Evolutionary conservation across 2,329 filamentous ascomycete species (phyloP).

Genomic region (Xylogone sp.): DNA sequence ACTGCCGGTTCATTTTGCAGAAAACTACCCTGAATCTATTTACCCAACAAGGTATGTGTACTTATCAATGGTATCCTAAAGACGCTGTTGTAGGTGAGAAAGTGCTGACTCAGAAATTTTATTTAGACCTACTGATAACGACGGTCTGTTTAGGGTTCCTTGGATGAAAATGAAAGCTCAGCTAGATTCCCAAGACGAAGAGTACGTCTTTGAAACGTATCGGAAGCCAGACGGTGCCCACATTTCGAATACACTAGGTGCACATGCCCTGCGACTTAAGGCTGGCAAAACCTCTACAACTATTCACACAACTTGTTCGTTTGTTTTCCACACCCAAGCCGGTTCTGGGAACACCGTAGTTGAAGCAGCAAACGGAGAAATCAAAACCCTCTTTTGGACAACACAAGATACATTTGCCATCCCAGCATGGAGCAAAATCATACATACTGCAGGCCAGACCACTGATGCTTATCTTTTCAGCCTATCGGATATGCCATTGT

Average conservation of each 20-base stretch:
- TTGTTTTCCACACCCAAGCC: not conserved
- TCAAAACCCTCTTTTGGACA: conserved; percentile 25
- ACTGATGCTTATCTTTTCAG: conserved; percentile 36
- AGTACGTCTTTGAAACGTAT: conserved; percentile 17
- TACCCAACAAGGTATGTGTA: conserved; percentile 32
- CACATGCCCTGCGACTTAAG: conserved; percentile 33
- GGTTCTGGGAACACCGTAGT: not conserved
- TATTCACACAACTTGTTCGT: not conserved
- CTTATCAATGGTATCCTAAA: not conserved
- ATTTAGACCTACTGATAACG: conserved; percentile 31
- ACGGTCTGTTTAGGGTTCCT: conserved; percentile 11
- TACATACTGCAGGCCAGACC: conserved; percentile 29
- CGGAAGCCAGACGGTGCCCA: conserved; percentile 28
- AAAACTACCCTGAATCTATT: conserved; percentile 33
- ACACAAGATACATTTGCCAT: conserved; percentile 39
- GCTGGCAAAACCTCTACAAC: conserved; percentile 11
- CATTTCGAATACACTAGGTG: conserved; percentile 31
- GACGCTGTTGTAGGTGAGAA: too few relatives aligned
- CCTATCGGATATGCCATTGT: conserved; percentile 39
- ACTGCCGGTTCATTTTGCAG: conserved; percentile 39
- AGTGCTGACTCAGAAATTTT: conserved; percentile 24
- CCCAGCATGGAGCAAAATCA: conserved; percentile 36
- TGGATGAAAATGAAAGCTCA: conserved; percentile 33
- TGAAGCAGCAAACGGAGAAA: not conserved
- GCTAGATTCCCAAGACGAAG: conserved; percentile 26